Percentiles rank a stretch among this genome's conserved stretches.
These are phyloP conservation scores for Viola odorata DNA, from an alignment of 345 rosid genomes.

Conservation along the genomic window DNA sequence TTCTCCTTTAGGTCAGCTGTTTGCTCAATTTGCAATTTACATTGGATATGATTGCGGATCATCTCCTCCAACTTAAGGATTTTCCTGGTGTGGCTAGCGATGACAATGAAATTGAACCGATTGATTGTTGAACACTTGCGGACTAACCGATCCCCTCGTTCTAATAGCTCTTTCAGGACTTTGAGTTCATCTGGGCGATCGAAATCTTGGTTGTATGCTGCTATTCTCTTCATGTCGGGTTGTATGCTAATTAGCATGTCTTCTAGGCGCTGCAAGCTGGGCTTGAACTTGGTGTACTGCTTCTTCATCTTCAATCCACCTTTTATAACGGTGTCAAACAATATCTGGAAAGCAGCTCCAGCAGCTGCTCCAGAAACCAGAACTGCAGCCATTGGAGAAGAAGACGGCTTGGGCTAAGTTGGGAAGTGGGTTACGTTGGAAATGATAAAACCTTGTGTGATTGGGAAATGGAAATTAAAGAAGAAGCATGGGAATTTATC, in stretches of 20 bases:
- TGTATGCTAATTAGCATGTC: background rate
- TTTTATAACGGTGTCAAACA: background rate
- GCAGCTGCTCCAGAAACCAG: background rate
- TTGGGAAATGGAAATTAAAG: too few species aligned
- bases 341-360: background rate
- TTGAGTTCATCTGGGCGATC: constrained; percentile 9
- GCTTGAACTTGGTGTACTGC: background rate
- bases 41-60: background rate
- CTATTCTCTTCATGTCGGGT: constrained; percentile 5
- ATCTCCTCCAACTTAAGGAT: constrained; percentile 10
- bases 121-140: constrained; percentile 1
- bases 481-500: too few species aligned
- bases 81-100: constrained; percentile 7
- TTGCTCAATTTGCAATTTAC: background rate
- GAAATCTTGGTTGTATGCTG: background rate
- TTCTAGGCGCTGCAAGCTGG: background rate
- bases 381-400: too few species aligned
- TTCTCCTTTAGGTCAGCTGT: constrained; percentile 5
- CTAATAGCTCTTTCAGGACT: background rate
- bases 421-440: too few species aligned
- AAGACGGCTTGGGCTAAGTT: too few species aligned
- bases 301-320: background rate
- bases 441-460: too few species aligned
- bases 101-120: background rate
- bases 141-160: constrained; percentile 5